Percentiles rank a stretch among this genome's conserved stretches.
phyloP scores from a whole-genome alignment of 2,329 filamentous ascomycete species.

The Phyllosticta citribraziliensis region DNA sequence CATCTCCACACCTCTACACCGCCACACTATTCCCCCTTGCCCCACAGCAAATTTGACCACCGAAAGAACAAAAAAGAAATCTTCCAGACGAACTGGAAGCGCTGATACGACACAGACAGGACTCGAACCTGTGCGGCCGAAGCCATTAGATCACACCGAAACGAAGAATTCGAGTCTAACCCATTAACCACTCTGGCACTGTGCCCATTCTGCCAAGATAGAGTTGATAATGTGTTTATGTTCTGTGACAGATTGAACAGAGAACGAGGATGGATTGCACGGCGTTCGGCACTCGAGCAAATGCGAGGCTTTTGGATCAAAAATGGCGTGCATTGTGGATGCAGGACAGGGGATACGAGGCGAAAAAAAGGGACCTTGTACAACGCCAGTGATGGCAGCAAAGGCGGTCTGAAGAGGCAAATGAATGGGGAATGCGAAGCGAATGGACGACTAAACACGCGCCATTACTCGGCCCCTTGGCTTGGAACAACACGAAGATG shows the following conservation, averaged over 20 bases:
- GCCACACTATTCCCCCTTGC: background rate
- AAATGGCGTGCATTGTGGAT: background rate
- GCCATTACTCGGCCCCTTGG: no score
- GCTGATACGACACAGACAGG: constrained; percentile 11
- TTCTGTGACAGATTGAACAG: no score
- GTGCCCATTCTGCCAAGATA: background rate
- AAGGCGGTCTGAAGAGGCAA: no score
- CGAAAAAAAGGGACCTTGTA: background rate
- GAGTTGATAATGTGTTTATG: background rate
- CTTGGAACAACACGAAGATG: no score
- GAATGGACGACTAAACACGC: no score
- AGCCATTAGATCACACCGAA: constrained; percentile 12
- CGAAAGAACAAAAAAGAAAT: background rate
- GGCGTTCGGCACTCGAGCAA: no score
- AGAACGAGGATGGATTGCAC: no score
- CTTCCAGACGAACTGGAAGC: background rate
- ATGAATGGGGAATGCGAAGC: no score
- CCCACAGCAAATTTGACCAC: background rate
- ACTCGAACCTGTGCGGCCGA: constrained; percentile 15
- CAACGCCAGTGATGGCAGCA: background rate
- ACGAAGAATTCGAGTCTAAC: constrained; percentile 13
- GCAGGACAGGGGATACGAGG: background rate
- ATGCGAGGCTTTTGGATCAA: no score
- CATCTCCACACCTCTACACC: background rate
- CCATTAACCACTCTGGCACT: constrained; percentile 15